Evolutionary conservation across 2,329 filamentous ascomycete genomes (phyloP), one percentile per base, ranked within the genome.

Genomic region (Bretziella fagacearum): DNA sequence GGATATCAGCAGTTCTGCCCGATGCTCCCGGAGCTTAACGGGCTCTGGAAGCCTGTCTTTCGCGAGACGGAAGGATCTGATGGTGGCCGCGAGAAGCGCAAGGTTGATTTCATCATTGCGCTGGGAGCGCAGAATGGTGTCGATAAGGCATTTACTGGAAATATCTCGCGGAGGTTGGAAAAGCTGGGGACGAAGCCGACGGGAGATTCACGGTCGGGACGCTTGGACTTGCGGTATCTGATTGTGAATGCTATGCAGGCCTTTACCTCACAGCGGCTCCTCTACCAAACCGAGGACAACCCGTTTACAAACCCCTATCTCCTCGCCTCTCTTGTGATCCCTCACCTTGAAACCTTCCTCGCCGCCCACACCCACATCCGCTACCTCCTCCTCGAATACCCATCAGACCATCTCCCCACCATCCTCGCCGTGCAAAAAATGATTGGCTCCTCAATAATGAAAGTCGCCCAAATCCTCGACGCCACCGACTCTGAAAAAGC

Each of bases 211-310:
- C 66, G 69, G 32, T 74, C 69, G 50, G 73, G 71, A 13, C 66
- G 69, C 30, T 56, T 79, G n/a, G 71, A 79, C 55, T 62, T 79
- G 25, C 67, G 74, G 52, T 78, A 74, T 53, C 63, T 80, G 43
- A 69, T 78, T 46, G 68, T 68, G 53, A 76, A 68, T 52, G 71
- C 71, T 3, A 74, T 79, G 68, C 74, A 78, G 56, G 63, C 66
- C 1, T 72, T 70, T 52, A 71, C 68, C 4, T 62, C 68, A 1
- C 71, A 72, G 49, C 65, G 66, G 1, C 58, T 71, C 6, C 56
- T 65, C 3, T 66, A 66, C 47, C 70, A 73, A 50, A 65, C 64
- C 3, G 63, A 66, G 26, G 67, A 69, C 48, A 73, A 73, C 52
- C 73, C 71, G 0, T 71, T 76, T 50, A 63, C 64, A 13, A 69